Percentiles rank a stretch among this genome's conserved stretches.
Conservation (phyloP, 2,329 filamentous ascomycete species). For the Paracamarosporium sp. region DNA sequence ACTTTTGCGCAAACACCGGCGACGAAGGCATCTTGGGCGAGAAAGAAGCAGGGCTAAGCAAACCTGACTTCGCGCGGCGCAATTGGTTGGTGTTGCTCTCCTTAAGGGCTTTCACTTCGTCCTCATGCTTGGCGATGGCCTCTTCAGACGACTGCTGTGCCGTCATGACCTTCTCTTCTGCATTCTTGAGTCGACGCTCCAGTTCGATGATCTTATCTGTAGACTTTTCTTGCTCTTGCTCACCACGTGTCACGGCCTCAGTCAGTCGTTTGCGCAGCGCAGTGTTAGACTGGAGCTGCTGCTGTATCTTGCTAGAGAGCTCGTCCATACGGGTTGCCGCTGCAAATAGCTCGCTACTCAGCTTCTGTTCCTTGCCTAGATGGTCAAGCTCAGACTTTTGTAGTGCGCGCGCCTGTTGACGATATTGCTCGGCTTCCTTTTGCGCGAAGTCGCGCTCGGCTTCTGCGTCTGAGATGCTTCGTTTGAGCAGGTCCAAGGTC, state of each 20-base stretch:
- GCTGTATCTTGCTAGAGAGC: slow-evolving; percentile 77
- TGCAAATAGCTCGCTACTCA: slow-evolving; percentile 73
- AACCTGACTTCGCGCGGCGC: slow-evolving; percentile 68
- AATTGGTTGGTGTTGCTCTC: slow-evolving; percentile 81
- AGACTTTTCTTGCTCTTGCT: slow-evolving; percentile 81
- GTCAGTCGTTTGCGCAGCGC: slow-evolving; percentile 77
- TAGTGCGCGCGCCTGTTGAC: slow-evolving; percentile 66
- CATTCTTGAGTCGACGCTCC: slow-evolving; percentile 77
- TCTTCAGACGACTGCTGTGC: slow-evolving; percentile 90
- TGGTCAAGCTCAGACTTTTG: slow-evolving; percentile 63
- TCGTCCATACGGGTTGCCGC: slow-evolving; percentile 81
- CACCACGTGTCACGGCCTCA: slow-evolving; percentile 81
- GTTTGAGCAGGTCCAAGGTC: slow-evolving; percentile 71
- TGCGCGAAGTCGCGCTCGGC: slow-evolving; percentile 76
- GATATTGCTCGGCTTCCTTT: slow-evolving; percentile 68
- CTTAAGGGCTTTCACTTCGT: slow-evolving; percentile 77
- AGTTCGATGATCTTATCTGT: slow-evolving; percentile 82
- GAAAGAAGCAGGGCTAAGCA: slow-evolving; percentile 57
- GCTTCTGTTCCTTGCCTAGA: slow-evolving; percentile 66
- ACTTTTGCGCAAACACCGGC: slow-evolving; percentile 66
- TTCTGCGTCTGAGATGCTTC: slow-evolving; percentile 71
- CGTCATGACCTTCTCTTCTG: slow-evolving; percentile 83
- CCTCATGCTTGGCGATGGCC: slow-evolving; percentile 81
- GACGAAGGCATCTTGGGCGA: slow-evolving; percentile 68
- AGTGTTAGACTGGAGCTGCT: slow-evolving; percentile 80